Percentiles rank a stretch among this genome's conserved stretches.
Evolutionary conservation across 805 yeast species (phyloP).

Genomic region (Saccharomycopsis malanga): DNA sequence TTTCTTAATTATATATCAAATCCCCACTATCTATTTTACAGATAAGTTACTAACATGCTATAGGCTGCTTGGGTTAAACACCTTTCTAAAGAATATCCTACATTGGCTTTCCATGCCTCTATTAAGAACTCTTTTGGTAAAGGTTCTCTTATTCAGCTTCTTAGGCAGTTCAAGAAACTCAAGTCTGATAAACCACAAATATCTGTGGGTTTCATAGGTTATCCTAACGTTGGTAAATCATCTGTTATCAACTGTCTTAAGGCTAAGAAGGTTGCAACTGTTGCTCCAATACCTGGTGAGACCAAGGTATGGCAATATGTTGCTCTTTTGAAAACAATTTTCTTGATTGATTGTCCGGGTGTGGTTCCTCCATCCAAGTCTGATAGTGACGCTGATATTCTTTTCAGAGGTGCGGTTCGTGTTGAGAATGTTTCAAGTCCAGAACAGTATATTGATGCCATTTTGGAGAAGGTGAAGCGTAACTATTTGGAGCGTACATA

Average conservation of each 20-base stretch:
- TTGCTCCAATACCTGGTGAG: slow-evolving; percentile 98
- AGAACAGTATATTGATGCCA: slow-evolving; percentile 88
- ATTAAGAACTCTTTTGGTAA: slow-evolving; percentile 97
- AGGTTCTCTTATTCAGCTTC: slow-evolving; percentile 87
- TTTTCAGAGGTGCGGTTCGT: slow-evolving; percentile 95
- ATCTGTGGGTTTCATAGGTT: slow-evolving; percentile 95
- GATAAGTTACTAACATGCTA: slow-evolving; percentile 27
- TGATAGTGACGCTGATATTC: slow-evolving; percentile 85
- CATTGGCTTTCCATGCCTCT: slow-evolving; percentile 96
- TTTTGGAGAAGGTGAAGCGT: slow-evolving; percentile 75
- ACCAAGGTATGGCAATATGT: slow-evolving; percentile 99
- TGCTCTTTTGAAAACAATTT: slow-evolving; percentile 91
- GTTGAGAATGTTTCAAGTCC: slow-evolving; percentile 96
- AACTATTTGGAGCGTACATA: slow-evolving; percentile 93
- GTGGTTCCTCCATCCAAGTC: slow-evolving; percentile 92
- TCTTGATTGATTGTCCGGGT: slow-evolving; percentile 97
- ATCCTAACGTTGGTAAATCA: slow-evolving; percentile 97
- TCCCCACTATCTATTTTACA: too few relatives aligned
- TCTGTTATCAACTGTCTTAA: slow-evolving; percentile 90
- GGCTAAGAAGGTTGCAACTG: slow-evolving; percentile 91
- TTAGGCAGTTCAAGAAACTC: slow-evolving; percentile 85
- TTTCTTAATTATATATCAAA: too few relatives aligned
- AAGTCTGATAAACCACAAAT: slow-evolving; percentile 93
- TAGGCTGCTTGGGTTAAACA: slow-evolving; percentile 99
- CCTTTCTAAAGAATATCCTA: slow-evolving; percentile 84